Evolutionary conservation across 2,329 filamentous ascomycete species (phyloP).

Genomic region (Epichloe typhina): DNA sequence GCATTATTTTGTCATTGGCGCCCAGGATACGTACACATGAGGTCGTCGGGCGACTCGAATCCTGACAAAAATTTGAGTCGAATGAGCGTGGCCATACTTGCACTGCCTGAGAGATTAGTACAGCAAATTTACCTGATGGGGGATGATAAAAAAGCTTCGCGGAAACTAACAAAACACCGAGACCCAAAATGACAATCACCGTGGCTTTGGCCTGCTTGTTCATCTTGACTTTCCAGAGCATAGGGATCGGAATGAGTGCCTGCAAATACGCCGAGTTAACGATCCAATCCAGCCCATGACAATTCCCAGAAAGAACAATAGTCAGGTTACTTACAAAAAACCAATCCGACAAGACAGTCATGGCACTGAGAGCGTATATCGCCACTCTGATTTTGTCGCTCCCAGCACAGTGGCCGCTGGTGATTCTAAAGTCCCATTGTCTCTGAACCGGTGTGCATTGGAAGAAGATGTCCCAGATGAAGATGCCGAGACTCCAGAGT

Average conservation of each 20-base stretch:
- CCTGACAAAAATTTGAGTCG: conserved; percentile 34
- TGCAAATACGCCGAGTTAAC: conserved; percentile 9
- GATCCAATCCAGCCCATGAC: not conserved
- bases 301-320: not conserved
- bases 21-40: conserved; percentile 29
- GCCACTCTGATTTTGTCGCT: conserved; percentile 30
- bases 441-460: conserved; percentile 36
- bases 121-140: conserved; percentile 7
- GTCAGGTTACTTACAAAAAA: conserved; percentile 26
- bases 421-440: conserved; percentile 40
- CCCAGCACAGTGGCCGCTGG: conserved; percentile 28
- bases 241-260: conserved; percentile 38
- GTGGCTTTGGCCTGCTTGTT: conserved; percentile 37
- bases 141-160: conserved; percentile 8
- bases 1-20: not conserved
- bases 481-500: conserved; percentile 33
- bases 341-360: conserved; percentile 42
- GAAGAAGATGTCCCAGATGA: conserved; percentile 40
- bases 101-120: conserved; percentile 18
- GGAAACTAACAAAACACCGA: conserved; percentile 30
- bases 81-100: conserved; percentile 40
- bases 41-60: conserved; percentile 30
- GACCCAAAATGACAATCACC: conserved; percentile 33
- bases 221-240: conserved; percentile 43
- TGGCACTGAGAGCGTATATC: conserved; percentile 37